Conservation (phyloP, 75 land plant species). For the Adiantum capillusveneris region DNA sequence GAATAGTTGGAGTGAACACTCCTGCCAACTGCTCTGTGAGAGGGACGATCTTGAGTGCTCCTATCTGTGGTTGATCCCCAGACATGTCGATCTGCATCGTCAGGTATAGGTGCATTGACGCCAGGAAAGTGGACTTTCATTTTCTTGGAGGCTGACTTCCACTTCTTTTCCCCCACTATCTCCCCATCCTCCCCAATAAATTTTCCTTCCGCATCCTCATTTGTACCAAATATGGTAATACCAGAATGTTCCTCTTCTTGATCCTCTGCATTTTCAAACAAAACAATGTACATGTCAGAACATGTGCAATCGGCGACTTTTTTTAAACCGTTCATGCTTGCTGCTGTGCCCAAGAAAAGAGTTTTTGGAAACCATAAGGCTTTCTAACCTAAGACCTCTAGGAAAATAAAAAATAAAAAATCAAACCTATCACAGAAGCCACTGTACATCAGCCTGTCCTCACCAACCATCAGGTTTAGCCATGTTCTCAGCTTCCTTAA, state of each 20-base stretch:
- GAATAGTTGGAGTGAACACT: neutral
- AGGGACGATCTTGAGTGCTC: neutral
- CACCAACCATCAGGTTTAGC: too few species aligned
- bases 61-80: constrained; percentile 39
- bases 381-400: too few species aligned
- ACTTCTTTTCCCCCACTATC: constrained; percentile 29
- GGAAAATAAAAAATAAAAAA: too few species aligned
- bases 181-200: constrained; percentile 64
- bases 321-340: too few species aligned
- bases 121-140: constrained; percentile 84
- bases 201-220: constrained; percentile 16
- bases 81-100: constrained; percentile 50
- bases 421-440: too few species aligned
- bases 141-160: constrained; percentile 29
- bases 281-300: too few species aligned
- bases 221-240: constrained; percentile 49
- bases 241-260: constrained; percentile 72
- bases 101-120: constrained; percentile 86
- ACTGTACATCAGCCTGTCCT: too few species aligned
- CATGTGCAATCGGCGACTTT: too few species aligned
- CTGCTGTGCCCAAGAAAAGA: too few species aligned
- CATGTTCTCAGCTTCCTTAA: too few species aligned
- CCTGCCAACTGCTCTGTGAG: neutral
- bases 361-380: too few species aligned
- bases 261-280: constrained; percentile 23